phyloP scores from a whole-genome alignment of 2,329 filamentous ascomycete species.

The Pestalotiopsis sp. region DNA sequence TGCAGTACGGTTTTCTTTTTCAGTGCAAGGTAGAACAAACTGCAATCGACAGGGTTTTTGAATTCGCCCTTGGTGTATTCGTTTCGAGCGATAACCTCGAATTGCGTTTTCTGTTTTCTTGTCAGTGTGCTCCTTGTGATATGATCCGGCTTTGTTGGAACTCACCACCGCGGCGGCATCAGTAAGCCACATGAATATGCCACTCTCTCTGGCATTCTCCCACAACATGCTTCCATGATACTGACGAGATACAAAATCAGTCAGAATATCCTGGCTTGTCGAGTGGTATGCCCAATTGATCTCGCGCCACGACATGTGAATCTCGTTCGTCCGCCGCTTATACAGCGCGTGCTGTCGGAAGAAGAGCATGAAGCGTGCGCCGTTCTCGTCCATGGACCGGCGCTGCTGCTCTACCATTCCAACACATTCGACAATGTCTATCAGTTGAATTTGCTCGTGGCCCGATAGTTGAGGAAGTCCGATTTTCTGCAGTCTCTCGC shows the following conservation, averaged over 20 bases:
- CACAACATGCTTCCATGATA: slow-evolving; percentile 81
- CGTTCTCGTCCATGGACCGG: slow-evolving; percentile 88
- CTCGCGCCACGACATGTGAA: slow-evolving; percentile 74
- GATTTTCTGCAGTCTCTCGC: slow-evolving; percentile 74
- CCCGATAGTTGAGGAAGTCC: slow-evolving; percentile 80
- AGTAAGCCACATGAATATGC: slow-evolving; percentile 92
- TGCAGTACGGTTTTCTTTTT: slow-evolving; percentile 88
- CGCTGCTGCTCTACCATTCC: slow-evolving; percentile 84
- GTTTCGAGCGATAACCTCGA: slow-evolving; percentile 88
- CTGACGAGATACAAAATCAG: slow-evolving; percentile 79
- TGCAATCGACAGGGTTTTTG: slow-evolving; percentile 89
- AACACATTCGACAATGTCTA: slow-evolving; percentile 82
- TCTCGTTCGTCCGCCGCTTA: slow-evolving; percentile 64
- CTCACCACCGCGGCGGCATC: slow-evolving; percentile 76
- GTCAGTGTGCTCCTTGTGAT: neutral
- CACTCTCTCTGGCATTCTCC: slow-evolving; percentile 82
- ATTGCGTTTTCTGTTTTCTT: slow-evolving; percentile 64
- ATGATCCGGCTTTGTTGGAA: slow-evolving; percentile 6
- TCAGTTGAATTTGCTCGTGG: slow-evolving; percentile 83
- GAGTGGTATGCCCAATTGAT: slow-evolving; percentile 87
- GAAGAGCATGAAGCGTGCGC: slow-evolving; percentile 83
- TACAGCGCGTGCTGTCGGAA: slow-evolving; percentile 80
- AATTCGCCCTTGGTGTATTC: slow-evolving; percentile 88
- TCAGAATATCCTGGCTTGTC: slow-evolving; percentile 83
- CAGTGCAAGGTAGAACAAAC: slow-evolving; percentile 87